Base-by-base conservation (phyloP, 306 rosid genomes). In the Betula pendula region DNA sequence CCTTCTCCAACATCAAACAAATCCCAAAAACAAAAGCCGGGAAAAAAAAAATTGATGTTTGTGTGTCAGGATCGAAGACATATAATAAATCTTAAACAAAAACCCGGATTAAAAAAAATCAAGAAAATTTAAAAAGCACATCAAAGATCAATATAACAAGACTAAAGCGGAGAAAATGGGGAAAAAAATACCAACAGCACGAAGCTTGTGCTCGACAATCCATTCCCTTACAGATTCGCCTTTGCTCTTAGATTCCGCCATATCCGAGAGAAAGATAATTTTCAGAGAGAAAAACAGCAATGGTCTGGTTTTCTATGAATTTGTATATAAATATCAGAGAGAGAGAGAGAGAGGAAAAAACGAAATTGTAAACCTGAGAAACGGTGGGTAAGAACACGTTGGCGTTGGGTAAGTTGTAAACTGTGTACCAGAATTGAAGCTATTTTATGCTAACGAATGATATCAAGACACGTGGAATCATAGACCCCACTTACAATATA, bases 141-240 rank as follows among this genome's bases (percentile, higher is more conserved):
- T 42, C 55, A 45, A 31, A 8, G 5, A 12, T 16, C 0, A 4
- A 13, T 29, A 15, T 71, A 66, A 29, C 33, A 65, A 13, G 70
- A 8, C 22, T 14, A 51, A 42, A 13, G 29, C 15, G 24, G 38
- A 22, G 17, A 14, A 45, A 19, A 44, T 8, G 52, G 59, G 6
- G 29, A 68, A 19, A 50, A 74, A 84, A 53, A 73, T 87, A 95
- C 99, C 99, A 74, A 95, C 97, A 67, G 97, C 42, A 44, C 99
- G 97, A 48, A 95, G 97, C 86, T 92, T 95, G 82, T 95, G 97
- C 5, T 95, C 96, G 62, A 85, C 81, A 48, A 92, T 84, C 97
- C 97, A 95, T 66, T 82, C 95, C 86, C 97, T 88, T 0, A 86
- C 0, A 51, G 96, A 88, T 63, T 88, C 96, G 3, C 87, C 1